Base-by-base conservation (phyloP, 2,329 filamentous ascomycete species). In the Nemania bipapillata region DNA sequence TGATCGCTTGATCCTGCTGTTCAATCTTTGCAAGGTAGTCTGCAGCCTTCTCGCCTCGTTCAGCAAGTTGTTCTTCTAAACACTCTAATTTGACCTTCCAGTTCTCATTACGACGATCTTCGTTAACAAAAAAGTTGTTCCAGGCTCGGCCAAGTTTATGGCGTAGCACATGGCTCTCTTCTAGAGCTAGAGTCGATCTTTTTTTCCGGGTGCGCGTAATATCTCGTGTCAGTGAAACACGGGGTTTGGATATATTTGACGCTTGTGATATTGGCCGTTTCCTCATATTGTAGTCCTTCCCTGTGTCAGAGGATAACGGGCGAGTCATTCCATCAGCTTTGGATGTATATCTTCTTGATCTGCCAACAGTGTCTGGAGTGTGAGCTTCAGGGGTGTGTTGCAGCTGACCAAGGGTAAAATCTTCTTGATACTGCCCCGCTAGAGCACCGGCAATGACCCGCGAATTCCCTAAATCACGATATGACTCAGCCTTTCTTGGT, bases 241-340 rank as follows among this genome's bases (percentile, higher is more conserved):
- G 72, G 5, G 32, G 59, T 32, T 65, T 76, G 0, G 75, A 74
- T 53, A 74, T 73, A 42, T 76, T 77, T 2, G 75, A 77, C 11
- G 72, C 63, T 50, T 69, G 72, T 32, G 75, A 77, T 22, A 20
- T 35, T 24, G 70, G 49, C 35, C 70, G 55, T 30, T 32, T 24
- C 30, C 11, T 28, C 9, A 45, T 22, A 4, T 3, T 47, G 28
- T 32, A n/a, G 54, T 69, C 30, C 40, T 61, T 49, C 3, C 22
- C 56, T 40, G 8, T 5, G 1, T 47, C 57, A 4, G 12, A 22
- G 20, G 17, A 17, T 37, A 22, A 47, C 24, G 49, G 40, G 4
- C 37, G 54, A 45, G 60, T 57, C 17, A 15, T 53, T 35, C 20
- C n/a, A 12, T 7, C 28, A 8, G 17, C 35, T 15, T 5, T 37